A percentile compares a stretch with the other conserved stretches of the same genome.
phyloP scores from a whole-genome alignment of 2,329 filamentous ascomycete species.

The Curvularia eragrostidis region DNA sequence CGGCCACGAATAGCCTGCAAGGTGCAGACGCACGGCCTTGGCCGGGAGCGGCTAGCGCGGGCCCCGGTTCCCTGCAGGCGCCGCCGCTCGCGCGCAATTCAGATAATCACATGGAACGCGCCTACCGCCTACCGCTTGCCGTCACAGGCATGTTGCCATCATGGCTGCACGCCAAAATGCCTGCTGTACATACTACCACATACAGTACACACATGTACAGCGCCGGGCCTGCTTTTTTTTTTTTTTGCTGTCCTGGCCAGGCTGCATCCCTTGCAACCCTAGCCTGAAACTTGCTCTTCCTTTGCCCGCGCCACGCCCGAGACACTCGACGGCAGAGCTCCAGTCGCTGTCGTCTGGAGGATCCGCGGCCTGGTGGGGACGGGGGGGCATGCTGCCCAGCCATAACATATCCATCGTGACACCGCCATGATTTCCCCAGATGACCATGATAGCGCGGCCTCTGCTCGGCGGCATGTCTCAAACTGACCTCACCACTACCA shows the following conservation, averaged over 20 bases:
- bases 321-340: background rate
- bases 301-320: background rate
- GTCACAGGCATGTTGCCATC: too few relatives aligned
- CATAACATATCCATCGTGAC: conserved; percentile 27
- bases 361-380: conserved; percentile 16
- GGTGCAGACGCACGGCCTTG: background rate
- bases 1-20: background rate
- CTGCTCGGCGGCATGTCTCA: conserved; percentile 18
- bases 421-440: conserved; percentile 32
- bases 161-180: background rate
- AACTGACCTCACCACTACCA: conserved; percentile 18
- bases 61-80: conserved; percentile 11
- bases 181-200: too few relatives aligned
- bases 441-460: conserved; percentile 31
- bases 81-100: conserved; percentile 12
- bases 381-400: conserved; percentile 16
- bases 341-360: conserved; percentile 1
- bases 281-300: conserved; percentile 4
- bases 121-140: conserved; percentile 14
- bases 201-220: too few relatives aligned
- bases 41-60: conserved; percentile 4
- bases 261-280: background rate
- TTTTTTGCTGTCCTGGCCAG: conserved; percentile 1
- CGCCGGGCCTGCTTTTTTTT: background rate
- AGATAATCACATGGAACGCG: conserved; percentile 19